These are phyloP conservation scores for Suhomyces guaymorum DNA, from an alignment of 1,139 yeast genomes.

Conservation along the genomic window DNA sequence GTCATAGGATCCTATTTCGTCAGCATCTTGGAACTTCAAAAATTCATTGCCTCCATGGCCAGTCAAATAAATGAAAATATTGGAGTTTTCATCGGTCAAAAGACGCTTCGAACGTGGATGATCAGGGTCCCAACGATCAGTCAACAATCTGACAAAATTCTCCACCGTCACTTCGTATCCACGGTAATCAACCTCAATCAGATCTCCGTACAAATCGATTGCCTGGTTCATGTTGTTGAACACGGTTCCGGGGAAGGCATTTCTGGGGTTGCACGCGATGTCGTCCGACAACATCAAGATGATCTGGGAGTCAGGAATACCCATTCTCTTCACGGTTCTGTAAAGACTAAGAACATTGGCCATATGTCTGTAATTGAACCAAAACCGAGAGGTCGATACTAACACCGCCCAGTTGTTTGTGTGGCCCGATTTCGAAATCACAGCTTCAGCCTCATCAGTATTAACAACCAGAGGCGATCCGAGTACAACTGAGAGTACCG, in stretches of 20 bases:
- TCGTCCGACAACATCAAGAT: conserved; percentile 95
- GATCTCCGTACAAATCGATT: conserved; percentile 91
- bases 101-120: conserved; percentile 91
- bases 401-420: conserved; percentile 94
- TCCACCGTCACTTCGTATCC: conserved; percentile 99
- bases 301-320: conserved; percentile 97
- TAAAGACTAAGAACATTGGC: conserved; percentile 94
- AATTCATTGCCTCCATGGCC: conserved; percentile 99
- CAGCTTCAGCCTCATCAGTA: conserved; percentile 25
- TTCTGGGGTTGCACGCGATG: conserved; percentile 94
- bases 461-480: conserved; percentile 16
- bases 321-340: conserved; percentile 91
- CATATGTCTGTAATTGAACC: conserved; percentile 98
- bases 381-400: conserved; percentile 92
- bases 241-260: conserved; percentile 94
- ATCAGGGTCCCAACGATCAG: conserved; percentile 93
- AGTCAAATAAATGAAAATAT: conserved; percentile 90
- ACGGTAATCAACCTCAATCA: conserved; percentile 92
- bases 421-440: conserved; percentile 46
- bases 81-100: conserved; percentile 89
- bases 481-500: conserved; percentile 6
- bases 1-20: conserved; percentile 93
- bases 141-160: conserved; percentile 81
- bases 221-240: conserved; percentile 93
- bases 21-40: conserved; percentile 96